phyloP scores from a whole-genome alignment of 2,329 filamentous ascomycete species.

The Raffaelea arxii region DNA sequence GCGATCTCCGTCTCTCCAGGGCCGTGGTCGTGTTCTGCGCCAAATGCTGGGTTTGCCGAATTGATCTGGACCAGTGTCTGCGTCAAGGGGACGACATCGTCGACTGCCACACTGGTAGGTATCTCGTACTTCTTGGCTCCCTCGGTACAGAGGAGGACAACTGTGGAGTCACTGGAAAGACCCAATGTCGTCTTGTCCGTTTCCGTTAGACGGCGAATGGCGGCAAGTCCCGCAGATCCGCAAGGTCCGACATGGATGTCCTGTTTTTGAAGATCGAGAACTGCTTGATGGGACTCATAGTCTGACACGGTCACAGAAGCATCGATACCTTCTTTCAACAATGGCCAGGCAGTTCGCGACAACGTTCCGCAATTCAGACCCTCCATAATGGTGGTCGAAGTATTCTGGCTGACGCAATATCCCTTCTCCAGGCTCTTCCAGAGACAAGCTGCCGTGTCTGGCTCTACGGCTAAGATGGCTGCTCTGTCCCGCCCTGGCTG shows the following conservation, averaged over 20 bases:
- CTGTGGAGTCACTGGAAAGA: constrained; percentile 5
- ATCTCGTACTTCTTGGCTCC: constrained; percentile 8
- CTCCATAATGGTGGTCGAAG: constrained; percentile 59
- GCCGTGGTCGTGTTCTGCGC: too few relatives aligned
- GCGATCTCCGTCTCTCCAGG: background rate
- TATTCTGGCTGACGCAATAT: constrained; percentile 37
- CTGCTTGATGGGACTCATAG: constrained; percentile 49
- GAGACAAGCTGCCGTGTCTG: constrained; percentile 53
- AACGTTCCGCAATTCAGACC: constrained; percentile 66
- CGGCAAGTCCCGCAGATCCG: too few relatives aligned
- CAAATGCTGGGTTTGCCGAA: too few relatives aligned
- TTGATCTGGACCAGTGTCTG: background rate
- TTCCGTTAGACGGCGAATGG: constrained; percentile 25
- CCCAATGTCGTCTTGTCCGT: background rate
- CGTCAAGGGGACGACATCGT: background rate
- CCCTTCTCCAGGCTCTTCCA: constrained; percentile 41
- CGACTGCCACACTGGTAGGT: constrained; percentile 1
- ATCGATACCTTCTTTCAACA: constrained; percentile 48
- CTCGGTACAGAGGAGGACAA: constrained; percentile 11
- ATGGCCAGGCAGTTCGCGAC: constrained; percentile 54
- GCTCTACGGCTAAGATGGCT: constrained; percentile 56
- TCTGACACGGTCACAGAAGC: constrained; percentile 52
- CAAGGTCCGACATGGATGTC: too few relatives aligned
- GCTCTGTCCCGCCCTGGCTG: background rate
- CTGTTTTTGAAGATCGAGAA: too few relatives aligned